A percentile compares a stretch with the other conserved stretches of the same genome.
Evolutionary conservation across 176 grass and related monocot species (phyloP).

Genomic region (Rhynchospora breviuscula): DNA sequence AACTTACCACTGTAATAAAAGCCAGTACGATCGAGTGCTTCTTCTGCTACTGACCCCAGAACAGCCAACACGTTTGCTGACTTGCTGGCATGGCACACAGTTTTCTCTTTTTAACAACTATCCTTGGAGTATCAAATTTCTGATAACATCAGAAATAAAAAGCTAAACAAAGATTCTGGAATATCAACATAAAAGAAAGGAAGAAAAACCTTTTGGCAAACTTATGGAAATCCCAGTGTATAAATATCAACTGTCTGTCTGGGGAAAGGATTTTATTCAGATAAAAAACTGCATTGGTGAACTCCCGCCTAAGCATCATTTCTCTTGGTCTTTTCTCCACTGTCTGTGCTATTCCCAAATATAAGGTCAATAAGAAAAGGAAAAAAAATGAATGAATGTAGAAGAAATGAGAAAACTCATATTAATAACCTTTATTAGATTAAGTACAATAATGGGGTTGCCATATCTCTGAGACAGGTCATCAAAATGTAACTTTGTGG

Average conservation of each 20-base stretch:
- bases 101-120: slow-evolving; percentile 28
- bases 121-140: background rate
- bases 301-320: slow-evolving; percentile 99
- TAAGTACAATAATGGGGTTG: slow-evolving; percentile 96
- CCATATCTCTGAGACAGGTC: slow-evolving; percentile 83
- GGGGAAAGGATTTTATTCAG: slow-evolving; percentile 89
- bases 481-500: slow-evolving; percentile 95
- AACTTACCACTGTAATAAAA: slow-evolving; percentile 92
- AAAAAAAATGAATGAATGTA: slow-evolving; percentile 9
- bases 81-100: slow-evolving; percentile 50
- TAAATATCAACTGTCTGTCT: slow-evolving; percentile 87
- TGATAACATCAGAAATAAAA: background rate
- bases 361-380: slow-evolving; percentile 15
- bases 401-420: slow-evolving; percentile 23
- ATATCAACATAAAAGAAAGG: slow-evolving; percentile 16
- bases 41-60: slow-evolving; percentile 81
- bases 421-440: slow-evolving; percentile 76
- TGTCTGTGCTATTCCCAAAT: slow-evolving; percentile 46
- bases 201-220: slow-evolving; percentile 82
- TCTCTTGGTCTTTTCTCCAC: slow-evolving; percentile 99
- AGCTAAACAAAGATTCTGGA: background rate
- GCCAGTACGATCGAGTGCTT: slow-evolving; percentile 82
- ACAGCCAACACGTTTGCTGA: slow-evolving; percentile 93
- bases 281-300: slow-evolving; percentile 81
- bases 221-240: slow-evolving; percentile 99